Percentiles rank a stretch among this genome's conserved stretches.
Evolutionary conservation across 805 yeast genomes (phyloP).

Genomic region (Metschnikowia baotianmanensis): DNA sequence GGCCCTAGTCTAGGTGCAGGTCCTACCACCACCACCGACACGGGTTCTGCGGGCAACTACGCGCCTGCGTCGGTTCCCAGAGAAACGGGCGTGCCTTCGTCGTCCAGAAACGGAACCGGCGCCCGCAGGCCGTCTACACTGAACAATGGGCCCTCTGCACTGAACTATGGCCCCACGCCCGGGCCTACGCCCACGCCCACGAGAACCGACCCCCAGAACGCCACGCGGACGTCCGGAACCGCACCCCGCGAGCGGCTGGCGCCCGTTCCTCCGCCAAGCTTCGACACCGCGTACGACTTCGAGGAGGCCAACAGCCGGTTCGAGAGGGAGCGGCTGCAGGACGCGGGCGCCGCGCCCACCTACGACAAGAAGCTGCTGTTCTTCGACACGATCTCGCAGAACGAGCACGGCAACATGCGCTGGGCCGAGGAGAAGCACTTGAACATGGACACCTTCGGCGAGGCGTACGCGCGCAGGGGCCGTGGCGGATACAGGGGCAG

Average conservation of each 20-base stretch:
- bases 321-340: constrained; percentile 35
- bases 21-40: constrained; percentile 13
- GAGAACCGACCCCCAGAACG: neutral
- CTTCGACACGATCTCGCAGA: constrained; percentile 77
- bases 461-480: constrained; percentile 46
- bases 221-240: neutral
- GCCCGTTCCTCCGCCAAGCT: constrained; percentile 18
- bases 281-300: constrained; percentile 69
- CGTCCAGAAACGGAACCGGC: no score
- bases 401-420: constrained; percentile 49
- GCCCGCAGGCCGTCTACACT: no score
- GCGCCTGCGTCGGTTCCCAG: constrained; percentile 16
- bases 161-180: no score
- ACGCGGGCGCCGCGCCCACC: constrained; percentile 24
- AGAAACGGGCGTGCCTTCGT: constrained; percentile 4
- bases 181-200: constrained; percentile 1
- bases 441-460: constrained; percentile 84
- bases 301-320: constrained; percentile 72
- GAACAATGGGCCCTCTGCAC: no score
- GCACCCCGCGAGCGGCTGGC: constrained; percentile 10
- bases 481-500: constrained; percentile 29
- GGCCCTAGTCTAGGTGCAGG: constrained; percentile 11
- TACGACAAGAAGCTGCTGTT: constrained; percentile 85
- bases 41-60: constrained; percentile 16
- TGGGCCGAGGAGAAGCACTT: constrained; percentile 72